Evolutionary conservation across 495 filamentous ascomycete species (phyloP).

Genomic region (Penicillium waksmanii): DNA sequence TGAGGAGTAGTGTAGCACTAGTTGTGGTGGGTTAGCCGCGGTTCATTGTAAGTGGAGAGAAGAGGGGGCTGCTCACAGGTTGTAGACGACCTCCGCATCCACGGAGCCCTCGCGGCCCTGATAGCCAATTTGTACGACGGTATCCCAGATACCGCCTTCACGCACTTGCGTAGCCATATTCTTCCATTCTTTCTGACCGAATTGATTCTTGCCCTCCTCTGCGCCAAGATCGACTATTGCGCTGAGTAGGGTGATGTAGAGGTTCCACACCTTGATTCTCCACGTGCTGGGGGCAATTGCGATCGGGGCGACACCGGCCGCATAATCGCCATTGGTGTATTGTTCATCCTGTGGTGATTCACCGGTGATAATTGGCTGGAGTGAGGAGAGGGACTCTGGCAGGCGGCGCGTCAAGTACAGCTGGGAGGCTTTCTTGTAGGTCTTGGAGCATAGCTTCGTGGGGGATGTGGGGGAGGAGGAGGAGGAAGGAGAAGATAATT

Average conservation of each 20-base stretch:
- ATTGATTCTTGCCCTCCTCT: conserved; percentile 86
- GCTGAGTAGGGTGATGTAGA: conserved; percentile 92
- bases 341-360: conserved; percentile 38
- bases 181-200: conserved; percentile 85
- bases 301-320: conserved; percentile 63
- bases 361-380: conserved; percentile 74
- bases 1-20: conserved; percentile 83
- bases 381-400: conserved; percentile 79
- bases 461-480: conserved; percentile 47
- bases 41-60: not conserved
- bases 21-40: conserved; percentile 14
- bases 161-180: conserved; percentile 76
- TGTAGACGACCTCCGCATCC: conserved; percentile 92
- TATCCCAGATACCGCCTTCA: conserved; percentile 89
- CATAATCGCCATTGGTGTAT: conserved; percentile 40
- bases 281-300: conserved; percentile 72
- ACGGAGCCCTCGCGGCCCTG: conserved; percentile 84
- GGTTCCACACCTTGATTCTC: conserved; percentile 93
- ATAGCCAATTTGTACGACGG: conserved; percentile 84
- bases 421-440: conserved; percentile 85
- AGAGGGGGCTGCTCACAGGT: conserved; percentile 62
- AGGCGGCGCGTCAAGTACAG: conserved; percentile 92
- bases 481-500: conserved; percentile 53
- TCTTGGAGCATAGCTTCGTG: conserved; percentile 64
- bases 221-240: conserved; percentile 83